Base-by-base conservation (phyloP, 345 rosid species). In the Balakata baccata region DNA sequence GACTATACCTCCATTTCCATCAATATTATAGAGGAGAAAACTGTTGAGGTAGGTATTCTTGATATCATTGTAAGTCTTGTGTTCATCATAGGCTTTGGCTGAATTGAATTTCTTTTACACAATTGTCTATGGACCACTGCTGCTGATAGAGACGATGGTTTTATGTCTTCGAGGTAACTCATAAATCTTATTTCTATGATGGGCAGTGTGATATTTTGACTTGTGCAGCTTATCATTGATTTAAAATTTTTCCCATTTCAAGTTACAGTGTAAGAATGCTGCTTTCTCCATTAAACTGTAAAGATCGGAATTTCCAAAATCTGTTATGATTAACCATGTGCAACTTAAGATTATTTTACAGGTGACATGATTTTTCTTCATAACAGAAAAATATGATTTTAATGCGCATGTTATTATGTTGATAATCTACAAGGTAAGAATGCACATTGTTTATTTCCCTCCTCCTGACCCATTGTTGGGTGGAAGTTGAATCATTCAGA, bases 1-100 rank as follows among this genome's bases (percentile, higher is more conserved):
- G 88, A 86, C 87, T 80, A 69, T 85, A 84, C 85, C 86, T 77
- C 79, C 77, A 85, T 89, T 82, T 80, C 74, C 89, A 76, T 87
- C 90, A 80, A 81, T 84, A 77, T 81, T 87, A 76, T 88, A 82
- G 84, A 86, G 85, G 82, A 86, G 90, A 84, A 87, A 85, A 83
- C 85, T 82, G 81, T 84, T 78, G 94, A 92, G 97, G 98, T 92
- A 92, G 98, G 97, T 89, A 88, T 81, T 81, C 80, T 71, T 70
- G 43, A 56, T 71, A 56, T 75, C 76, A 79, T 76, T 79, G 75
- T 78, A 80, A 73, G 82, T 80, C 75, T 61, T 74, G 45, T 73
- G 20, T 71, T 71, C 66, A 43, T 79, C 72, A 64, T 59, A 75
- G 81, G 75, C 68, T 75, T 80, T 78, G 79, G 75, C 76, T 81